Conservation (phyloP, 2,329 filamentous ascomycete species). For the Talaromyces atroroseus region DNA sequence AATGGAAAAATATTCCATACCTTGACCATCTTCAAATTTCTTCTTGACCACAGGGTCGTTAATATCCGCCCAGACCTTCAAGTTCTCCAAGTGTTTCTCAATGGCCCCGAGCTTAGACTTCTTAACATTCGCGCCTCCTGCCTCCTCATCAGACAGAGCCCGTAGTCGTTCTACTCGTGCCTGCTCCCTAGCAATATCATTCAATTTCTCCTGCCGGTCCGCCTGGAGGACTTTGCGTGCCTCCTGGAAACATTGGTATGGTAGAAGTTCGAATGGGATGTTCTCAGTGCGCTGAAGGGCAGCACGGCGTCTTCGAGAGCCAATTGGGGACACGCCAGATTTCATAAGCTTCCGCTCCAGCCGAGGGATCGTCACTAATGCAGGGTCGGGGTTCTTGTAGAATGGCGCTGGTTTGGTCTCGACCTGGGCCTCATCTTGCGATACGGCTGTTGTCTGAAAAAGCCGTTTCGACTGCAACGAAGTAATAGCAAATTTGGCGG, state of each 20-base stretch:
- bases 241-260: conserved; percentile 97
- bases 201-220: conserved; percentile 76
- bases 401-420: conserved; percentile 40
- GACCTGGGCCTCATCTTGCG: conserved; percentile 42
- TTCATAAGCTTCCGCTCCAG: conserved; percentile 65
- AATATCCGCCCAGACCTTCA: conserved; percentile 88
- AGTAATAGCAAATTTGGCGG: conserved; percentile 26
- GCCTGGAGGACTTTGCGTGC: conserved; percentile 74
- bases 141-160: conserved; percentile 50
- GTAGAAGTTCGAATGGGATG: conserved; percentile 85
- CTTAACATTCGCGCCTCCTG: conserved; percentile 62
- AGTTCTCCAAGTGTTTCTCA: conserved; percentile 63
- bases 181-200: conserved; percentile 62
- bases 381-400: conserved; percentile 52
- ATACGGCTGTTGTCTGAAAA: conserved; percentile 44
- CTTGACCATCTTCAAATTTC: conserved; percentile 83
- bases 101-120: conserved; percentile 64
- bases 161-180: conserved; percentile 64
- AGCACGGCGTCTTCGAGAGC: conserved; percentile 76
- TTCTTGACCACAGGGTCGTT: conserved; percentile 94
- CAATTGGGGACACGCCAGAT: conserved; percentile 65
- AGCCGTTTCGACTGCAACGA: conserved; percentile 39
- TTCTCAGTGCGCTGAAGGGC: conserved; percentile 60
- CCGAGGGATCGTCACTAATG: conserved; percentile 58
- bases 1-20: conserved; percentile 46